phyloP scores from a whole-genome alignment of 129 eudicot genomes.

The Flaveria ramosissima region DNA sequence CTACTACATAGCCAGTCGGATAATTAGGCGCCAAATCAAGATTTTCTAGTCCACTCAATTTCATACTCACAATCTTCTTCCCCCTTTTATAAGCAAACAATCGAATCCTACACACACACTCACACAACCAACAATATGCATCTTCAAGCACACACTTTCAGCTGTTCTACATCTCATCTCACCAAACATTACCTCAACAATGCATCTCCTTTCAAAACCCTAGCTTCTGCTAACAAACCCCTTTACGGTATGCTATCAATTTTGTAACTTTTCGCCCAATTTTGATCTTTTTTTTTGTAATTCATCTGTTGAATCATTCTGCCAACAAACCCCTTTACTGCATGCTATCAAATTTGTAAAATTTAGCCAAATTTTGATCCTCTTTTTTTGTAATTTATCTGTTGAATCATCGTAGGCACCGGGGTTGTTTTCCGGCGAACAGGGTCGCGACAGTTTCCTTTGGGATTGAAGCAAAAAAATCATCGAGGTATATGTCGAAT shows the following conservation, averaged over 20 bases:
- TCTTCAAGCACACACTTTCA: slow-evolving; percentile 34
- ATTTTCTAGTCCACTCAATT: slow-evolving; percentile 55
- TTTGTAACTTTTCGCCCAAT: not conserved
- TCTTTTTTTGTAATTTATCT: not conserved
- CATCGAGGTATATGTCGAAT: slow-evolving; percentile 13
- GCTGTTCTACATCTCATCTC: slow-evolving; percentile 31
- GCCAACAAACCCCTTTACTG: slow-evolving; percentile 26
- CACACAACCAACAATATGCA: slow-evolving; percentile 25
- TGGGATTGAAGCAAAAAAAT: slow-evolving; percentile 14
- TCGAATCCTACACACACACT: not conserved
- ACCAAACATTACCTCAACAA: slow-evolving; percentile 21
- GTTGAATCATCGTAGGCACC: slow-evolving; percentile 16
- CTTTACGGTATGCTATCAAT: slow-evolving; percentile 25
- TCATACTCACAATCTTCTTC: slow-evolving; percentile 16
- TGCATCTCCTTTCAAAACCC: slow-evolving; percentile 31
- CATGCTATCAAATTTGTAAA: not conserved
- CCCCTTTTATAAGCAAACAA: slow-evolving; percentile 12
- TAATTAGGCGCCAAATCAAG: slow-evolving; percentile 44
- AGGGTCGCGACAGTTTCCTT: slow-evolving; percentile 5
- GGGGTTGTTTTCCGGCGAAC: slow-evolving; percentile 19
- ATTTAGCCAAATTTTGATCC: not conserved
- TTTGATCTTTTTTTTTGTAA: not conserved
- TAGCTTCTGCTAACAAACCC: slow-evolving; percentile 25
- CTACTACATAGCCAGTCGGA: too few relatives aligned
- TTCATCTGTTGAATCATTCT: slow-evolving; percentile 12